Conservation (phyloP, 176 grass and related monocot genomes). For the Ensete glaucum region DNA sequence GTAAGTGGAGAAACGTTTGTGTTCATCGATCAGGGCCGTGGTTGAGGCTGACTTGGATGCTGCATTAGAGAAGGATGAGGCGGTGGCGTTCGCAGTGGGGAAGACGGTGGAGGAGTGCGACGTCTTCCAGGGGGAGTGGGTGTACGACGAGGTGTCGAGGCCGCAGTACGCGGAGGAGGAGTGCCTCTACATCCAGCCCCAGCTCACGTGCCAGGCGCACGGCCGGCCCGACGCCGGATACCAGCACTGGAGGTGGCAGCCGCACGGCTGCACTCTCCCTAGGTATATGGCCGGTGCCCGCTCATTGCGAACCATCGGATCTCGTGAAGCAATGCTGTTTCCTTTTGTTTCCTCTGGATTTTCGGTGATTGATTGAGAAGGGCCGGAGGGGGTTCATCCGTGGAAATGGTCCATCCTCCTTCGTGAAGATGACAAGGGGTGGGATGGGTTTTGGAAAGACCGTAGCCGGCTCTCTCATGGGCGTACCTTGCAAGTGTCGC, state of each 20-base stretch:
- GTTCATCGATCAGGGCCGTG: neutral
- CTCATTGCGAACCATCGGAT: no score
- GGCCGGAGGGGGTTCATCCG: neutral
- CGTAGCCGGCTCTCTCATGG: no score
- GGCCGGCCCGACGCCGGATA: constrained; percentile 66
- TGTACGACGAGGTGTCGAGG: constrained; percentile 55
- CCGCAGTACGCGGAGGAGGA: constrained; percentile 69
- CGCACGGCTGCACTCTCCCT: constrained; percentile 57
- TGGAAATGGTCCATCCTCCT: no score
- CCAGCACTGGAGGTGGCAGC: constrained; percentile 83
- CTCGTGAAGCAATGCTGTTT: no score
- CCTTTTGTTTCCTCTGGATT: no score
- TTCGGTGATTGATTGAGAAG: no score
- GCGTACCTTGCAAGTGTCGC: no score
- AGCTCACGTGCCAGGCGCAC: constrained; percentile 76
- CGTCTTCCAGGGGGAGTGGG: constrained; percentile 54
- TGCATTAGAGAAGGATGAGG: constrained; percentile 25
- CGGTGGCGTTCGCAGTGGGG: constrained; percentile 48
- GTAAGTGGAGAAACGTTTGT: neutral
- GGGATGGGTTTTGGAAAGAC: no score
- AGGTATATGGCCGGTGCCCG: constrained; percentile 25
- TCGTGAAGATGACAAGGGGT: no score
- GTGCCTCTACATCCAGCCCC: constrained; percentile 79
- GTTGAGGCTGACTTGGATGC: neutral
- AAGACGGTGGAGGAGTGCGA: constrained; percentile 35